Base-by-base conservation (phyloP, 164 flowering plant genomes). In the Brasenia schreberi region DNA sequence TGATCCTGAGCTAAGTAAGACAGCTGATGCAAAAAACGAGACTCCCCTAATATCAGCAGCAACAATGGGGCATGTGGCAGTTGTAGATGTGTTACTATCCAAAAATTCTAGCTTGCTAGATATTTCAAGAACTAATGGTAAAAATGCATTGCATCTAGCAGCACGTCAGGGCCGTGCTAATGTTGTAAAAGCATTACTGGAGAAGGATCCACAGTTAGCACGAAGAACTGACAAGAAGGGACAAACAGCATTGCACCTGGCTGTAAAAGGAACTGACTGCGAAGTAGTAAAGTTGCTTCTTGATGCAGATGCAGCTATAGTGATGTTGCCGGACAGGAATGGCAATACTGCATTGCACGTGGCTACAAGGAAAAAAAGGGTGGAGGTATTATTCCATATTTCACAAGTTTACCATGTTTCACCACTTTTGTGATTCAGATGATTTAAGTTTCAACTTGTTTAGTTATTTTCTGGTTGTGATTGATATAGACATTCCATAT, bases 21-120 rank as follows among this genome's bases (percentile, higher is more conserved):
- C 91, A 23, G 39, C 75, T 70, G 87, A 84, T 43, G 89, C 81
- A 58, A 81, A 90, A 61, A 78, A 85, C 76, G 76, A 87, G 61
- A 90, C 97, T 7, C 97, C 97, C 64, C 94, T 90, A 53, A 78
- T 88, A 68, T 77, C 97, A 71, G 97, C 97, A 49, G 92, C 95
- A 65, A 63, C 84, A 42, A 82, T 83, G 73, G 97, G 95, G 44
- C 95, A 90, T 74, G 78, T 76, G n/a, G 83, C 76, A 14, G 89
- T 90, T 5, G 97, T 90, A 9, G 73, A 77, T 64, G 87, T 84
- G 63, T 74, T 90, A 65, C 74, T 90, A 52, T 73, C 81, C 10
- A 85, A 76, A 61, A 88, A 86, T 76, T 67, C 84, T 69, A 75
- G 78, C 79, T 79, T 87, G 77, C 43, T 90, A 44, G 97, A 88